Conservation (phyloP, 441 rosid species). For the Theobroma grandiflorum region DNA sequence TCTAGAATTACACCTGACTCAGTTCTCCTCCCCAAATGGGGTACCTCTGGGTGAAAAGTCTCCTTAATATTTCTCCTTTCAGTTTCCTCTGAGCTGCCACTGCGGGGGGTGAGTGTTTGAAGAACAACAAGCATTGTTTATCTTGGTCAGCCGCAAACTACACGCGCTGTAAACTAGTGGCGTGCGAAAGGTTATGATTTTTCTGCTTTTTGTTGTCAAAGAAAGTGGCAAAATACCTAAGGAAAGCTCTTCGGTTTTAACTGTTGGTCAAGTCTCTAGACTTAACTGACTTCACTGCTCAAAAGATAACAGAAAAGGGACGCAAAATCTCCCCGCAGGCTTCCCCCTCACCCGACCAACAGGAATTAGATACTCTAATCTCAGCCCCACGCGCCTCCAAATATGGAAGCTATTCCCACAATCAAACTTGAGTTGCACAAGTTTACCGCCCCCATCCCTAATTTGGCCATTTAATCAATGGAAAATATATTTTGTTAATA, state of each 20-base stretch:
- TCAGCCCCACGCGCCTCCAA: constrained; percentile 16
- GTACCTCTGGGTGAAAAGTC: neutral
- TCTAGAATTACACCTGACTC: neutral
- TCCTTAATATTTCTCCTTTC: neutral
- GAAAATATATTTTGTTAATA: no score
- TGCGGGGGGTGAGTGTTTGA: neutral
- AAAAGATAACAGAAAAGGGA: neutral
- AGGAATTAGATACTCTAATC: neutral
- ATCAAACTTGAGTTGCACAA: no score
- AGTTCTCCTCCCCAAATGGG: neutral
- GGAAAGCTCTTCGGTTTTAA: neutral
- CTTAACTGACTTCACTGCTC: constrained; percentile 12
- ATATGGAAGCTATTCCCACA: neutral
- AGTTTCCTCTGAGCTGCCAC: neutral
- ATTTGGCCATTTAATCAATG: no score
- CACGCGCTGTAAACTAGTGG: neutral
- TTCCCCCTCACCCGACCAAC: constrained; percentile 24
- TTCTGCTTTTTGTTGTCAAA: neutral
- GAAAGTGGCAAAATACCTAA: neutral
- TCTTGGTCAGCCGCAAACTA: neutral
- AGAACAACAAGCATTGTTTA: neutral
- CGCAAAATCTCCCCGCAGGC: neutral
- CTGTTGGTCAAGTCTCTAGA: constrained; percentile 4
- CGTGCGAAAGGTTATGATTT: no score
- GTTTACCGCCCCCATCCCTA: no score